Base-by-base conservation (phyloP, 495 filamentous ascomycete species). In the Cercophora sp. region DNA sequence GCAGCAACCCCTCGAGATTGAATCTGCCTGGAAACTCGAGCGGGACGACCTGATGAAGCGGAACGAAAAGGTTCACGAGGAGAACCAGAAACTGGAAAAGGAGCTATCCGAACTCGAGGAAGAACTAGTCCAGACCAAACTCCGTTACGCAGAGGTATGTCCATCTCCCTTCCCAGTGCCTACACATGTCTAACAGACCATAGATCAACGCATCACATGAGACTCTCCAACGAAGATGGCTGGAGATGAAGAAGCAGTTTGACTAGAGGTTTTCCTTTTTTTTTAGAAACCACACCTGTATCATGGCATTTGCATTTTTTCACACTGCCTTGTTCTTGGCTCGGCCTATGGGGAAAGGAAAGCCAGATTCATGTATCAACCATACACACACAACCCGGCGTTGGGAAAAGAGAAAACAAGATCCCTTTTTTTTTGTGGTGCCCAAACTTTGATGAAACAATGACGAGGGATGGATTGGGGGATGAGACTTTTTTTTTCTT, bases 91-190 rank as follows among this genome's bases (percentile, higher is more conserved):
- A 27, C 74, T 99, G 60, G 90, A 96, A 66, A 95, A 96, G 69
- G 85, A 89, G 62, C 82, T 94, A 80, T 80, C 81, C 25, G 93
- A 96, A 51, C 93, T 99, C 80, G 93, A 97, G 76, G 91, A 92
- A 70, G 84, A 85, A 61, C 71, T 99, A 40, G 94, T 99, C 52
- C 80, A 86, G 59, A 91, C 90, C 1, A 99, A 99, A 79, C 89
- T 99, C 90, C 79, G 81, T 58, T 87, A 87, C 73, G 93, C 93
- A 24, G 89, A 96, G 85, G 93, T 96, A 79, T 67, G 79, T 70
- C 32, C 20, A 5, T 19, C 4, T 6, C 6, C 4, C 6, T 5
- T 23, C 1, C 22, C 26, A 13, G 8, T 35, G 6, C 11, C 8
- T 3, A 13, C 18, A 24, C 31, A 23, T 13, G 23, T 45, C 22